Evolutionary conservation across 164 flowering plant genomes (phyloP).

Genomic region (Vitis amurensis): DNA sequence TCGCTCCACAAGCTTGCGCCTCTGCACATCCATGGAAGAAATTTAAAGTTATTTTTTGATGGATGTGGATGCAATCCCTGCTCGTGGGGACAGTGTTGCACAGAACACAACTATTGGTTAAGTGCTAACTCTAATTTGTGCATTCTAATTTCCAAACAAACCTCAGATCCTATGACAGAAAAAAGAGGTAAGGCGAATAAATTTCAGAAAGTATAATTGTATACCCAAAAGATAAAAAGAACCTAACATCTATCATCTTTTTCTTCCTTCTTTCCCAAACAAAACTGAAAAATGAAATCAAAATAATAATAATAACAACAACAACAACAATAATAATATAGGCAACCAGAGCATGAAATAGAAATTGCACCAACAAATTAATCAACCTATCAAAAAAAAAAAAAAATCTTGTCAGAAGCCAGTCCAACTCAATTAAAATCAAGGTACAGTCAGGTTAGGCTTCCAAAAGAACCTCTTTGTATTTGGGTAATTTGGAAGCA

Average conservation of each 20-base stretch:
- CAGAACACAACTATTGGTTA: neutral
- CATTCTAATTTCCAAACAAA: no score
- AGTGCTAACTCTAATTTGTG: no score
- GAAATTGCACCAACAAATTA: no score
- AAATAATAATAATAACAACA: no score
- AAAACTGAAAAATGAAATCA: neutral
- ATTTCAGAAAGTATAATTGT: neutral
- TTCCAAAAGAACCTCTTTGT: neutral
- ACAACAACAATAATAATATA: no score
- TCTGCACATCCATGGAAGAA: conserved; percentile 41
- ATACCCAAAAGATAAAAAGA: no score
- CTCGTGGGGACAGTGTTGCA: neutral
- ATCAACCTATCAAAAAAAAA: no score
- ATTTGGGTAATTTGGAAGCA: neutral
- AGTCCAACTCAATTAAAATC: neutral
- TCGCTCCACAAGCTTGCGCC: conserved; percentile 56
- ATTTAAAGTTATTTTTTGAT: neutral
- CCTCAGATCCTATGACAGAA: no score
- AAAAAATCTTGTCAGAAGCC: neutral
- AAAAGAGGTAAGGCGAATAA: neutral
- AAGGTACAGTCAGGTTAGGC: neutral
- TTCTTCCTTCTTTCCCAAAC: neutral
- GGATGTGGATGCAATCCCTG: neutral
- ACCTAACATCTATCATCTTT: no score
- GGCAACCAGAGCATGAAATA: no score